phyloP scores from a whole-genome alignment of 2,329 filamentous ascomycete genomes.

The Blastomyces gilchristii region DNA sequence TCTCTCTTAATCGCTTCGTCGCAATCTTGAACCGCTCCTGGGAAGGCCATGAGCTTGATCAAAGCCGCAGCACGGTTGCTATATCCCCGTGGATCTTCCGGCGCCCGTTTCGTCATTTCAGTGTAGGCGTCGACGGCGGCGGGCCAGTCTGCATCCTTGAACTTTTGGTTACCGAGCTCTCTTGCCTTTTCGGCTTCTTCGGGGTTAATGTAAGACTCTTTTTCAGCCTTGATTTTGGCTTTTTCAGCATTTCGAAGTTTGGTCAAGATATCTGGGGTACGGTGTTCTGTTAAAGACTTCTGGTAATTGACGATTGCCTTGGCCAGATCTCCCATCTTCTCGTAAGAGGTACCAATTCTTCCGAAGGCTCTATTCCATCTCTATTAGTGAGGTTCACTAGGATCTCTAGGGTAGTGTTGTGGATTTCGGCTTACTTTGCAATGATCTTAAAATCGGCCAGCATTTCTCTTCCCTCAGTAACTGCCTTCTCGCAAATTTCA shows the following conservation, averaged over 20 bases:
- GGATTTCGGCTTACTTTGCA: slow-evolving; percentile 55
- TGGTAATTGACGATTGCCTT: slow-evolving; percentile 84
- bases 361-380: slow-evolving; percentile 56
- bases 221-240: slow-evolving; percentile 64
- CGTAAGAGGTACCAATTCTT: slow-evolving; percentile 85
- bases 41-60: slow-evolving; percentile 93
- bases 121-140: slow-evolving; percentile 86
- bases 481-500: slow-evolving; percentile 74
- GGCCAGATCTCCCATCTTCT: slow-evolving; percentile 71
- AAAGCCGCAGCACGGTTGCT: slow-evolving; percentile 95
- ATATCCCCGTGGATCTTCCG: slow-evolving; percentile 86
- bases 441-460: slow-evolving; percentile 97
- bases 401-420: background rate
- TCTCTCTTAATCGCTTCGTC: slow-evolving; percentile 85
- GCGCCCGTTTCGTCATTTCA: slow-evolving; percentile 94
- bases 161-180: slow-evolving; percentile 88
- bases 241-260: slow-evolving; percentile 91
- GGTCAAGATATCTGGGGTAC: slow-evolving; percentile 81
- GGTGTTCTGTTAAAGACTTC: slow-evolving; percentile 89
- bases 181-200: slow-evolving; percentile 90
- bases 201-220: slow-evolving; percentile 74
- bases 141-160: slow-evolving; percentile 94
- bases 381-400: slow-evolving; percentile 11
- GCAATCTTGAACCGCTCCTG: slow-evolving; percentile 85
- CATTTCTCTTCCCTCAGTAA: slow-evolving; percentile 79